Base-by-base conservation (phyloP, 2,329 filamentous ascomycete genomes). In the Diaporthe capsici region DNA sequence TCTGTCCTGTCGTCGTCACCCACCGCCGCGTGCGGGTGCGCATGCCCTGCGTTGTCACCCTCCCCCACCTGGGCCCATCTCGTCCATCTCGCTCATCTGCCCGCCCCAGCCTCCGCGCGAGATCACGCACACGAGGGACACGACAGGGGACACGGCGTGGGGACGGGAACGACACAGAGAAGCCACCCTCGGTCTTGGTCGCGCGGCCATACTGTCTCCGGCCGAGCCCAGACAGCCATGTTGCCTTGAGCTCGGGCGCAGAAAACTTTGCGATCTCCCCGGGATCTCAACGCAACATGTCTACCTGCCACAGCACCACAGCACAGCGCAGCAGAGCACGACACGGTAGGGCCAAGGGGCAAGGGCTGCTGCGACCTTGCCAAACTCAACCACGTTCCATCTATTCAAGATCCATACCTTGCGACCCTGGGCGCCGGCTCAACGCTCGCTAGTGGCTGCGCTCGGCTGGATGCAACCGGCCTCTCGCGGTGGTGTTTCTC, bases 141-240 rank as follows among this genome's bases (percentile, higher is more conserved):
- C 28, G 31, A 51, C 28, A 53, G 44, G 65, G 47, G 47, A 39
- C n/a, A 28, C 34, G 47, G 47, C 65, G 47, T n/a, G 65, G 65
- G 34, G 47, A 20, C 47, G 49, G 65, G 31, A 53, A n/a, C 47
- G 31, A 51, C 17, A 25, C 47, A 53, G 31, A 51, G 44, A 17
- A 17, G 10, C 44, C 25, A 31, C 44, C 44, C 20, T 49, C 31
- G 47, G 25, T 42, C 57, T 72, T 61, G 47, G 55, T 72, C 58
- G 71, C n/a, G 44, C 71, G 57, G 55, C 44, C 71, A 42, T 31
- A n/a, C 71, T 63, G n/a, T 42, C 55, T 72, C 63, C 63, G 63
- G 44, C 63, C 63, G 63, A 68, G 47, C 63, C 63, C 63, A 53
- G 65, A 39, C 47, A 53, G 65, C 22, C 65, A 68, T 68, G 65